A percentile compares a stretch with the other conserved stretches of the same genome.
Conservation (phyloP, 768 basidiomycete genomes). For the Imleria badia region DNA sequence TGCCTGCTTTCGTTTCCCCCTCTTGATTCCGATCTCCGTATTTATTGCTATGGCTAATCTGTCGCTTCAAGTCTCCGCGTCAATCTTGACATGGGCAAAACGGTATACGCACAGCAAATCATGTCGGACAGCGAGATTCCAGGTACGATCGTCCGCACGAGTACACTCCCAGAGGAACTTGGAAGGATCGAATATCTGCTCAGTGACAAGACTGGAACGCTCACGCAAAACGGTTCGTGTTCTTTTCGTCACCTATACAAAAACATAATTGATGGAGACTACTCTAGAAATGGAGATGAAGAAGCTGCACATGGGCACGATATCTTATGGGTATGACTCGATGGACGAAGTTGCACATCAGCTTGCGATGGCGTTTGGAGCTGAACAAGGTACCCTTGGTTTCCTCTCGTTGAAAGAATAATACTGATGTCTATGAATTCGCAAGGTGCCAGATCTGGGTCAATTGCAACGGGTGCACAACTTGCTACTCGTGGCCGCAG, state of each 20-base stretch:
- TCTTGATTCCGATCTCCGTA: background rate
- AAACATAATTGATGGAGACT: background rate
- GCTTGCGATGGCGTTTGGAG: conserved; percentile 80
- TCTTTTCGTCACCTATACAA: background rate
- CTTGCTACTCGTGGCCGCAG: conserved; percentile 84
- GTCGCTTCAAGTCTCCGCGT: conserved; percentile 75
- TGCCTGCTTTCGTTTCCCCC: background rate
- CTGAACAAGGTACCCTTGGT: conserved; percentile 48
- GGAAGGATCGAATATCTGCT: conserved; percentile 94
- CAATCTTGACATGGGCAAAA: conserved; percentile 99
- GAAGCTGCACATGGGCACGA: conserved; percentile 98
- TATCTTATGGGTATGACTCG: conserved; percentile 95
- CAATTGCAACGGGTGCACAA: conserved; percentile 72
- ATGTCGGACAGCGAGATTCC: conserved; percentile 94
- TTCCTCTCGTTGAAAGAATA: background rate
- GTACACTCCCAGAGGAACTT: conserved; percentile 94
- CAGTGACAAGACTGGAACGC: conserved; percentile 96
- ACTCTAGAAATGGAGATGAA: conserved; percentile 96
- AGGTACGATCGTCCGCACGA: conserved; percentile 94
- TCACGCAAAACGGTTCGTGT: conserved; percentile 89
- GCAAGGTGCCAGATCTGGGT: conserved; percentile 49
- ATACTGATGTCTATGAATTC: conserved; percentile 14
- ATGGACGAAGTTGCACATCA: conserved; percentile 99
- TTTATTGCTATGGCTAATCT: background rate
- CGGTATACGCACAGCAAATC: conserved; percentile 93